phyloP scores from a whole-genome alignment of 2,329 filamentous ascomycete genomes.

The Epichloe baconii region DNA sequence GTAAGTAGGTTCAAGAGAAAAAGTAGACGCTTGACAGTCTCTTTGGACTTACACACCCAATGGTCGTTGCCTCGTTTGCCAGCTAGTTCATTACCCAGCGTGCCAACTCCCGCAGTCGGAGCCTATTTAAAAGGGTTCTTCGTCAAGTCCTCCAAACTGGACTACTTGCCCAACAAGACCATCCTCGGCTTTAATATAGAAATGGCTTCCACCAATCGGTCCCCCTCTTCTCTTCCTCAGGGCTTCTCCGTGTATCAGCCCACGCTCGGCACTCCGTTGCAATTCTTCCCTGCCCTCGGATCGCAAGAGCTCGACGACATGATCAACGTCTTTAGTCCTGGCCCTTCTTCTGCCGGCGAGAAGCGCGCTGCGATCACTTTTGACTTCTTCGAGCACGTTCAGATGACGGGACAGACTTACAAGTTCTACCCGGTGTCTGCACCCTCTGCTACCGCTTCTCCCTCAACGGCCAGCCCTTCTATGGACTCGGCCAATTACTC shows the following conservation, averaged over 20 bases:
- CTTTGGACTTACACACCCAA: slow-evolving; percentile 1
- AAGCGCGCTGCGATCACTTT: slow-evolving; percentile 45
- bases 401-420: slow-evolving; percentile 41
- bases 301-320: slow-evolving; percentile 47
- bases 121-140: slow-evolving; percentile 2
- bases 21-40: not conserved
- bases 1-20: not conserved
- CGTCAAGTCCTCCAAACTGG: not conserved
- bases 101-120: not conserved
- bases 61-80: not conserved
- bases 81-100: not conserved
- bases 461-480: slow-evolving; percentile 26
- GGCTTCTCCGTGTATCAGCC: slow-evolving; percentile 50
- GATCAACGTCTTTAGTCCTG: slow-evolving; percentile 44
- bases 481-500: slow-evolving; percentile 34
- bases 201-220: slow-evolving; percentile 15
- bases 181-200: not conserved
- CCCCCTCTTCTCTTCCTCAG: slow-evolving; percentile 20
- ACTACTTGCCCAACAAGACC: not conserved
- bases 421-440: slow-evolving; percentile 45
- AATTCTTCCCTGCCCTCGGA: slow-evolving; percentile 56
- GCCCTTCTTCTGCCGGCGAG: slow-evolving; percentile 38
- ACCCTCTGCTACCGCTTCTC: slow-evolving; percentile 24
- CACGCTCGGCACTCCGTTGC: slow-evolving; percentile 39
- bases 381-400: slow-evolving; percentile 43